A percentile compares a stretch with the other conserved stretches of the same genome.
Evolutionary conservation across 2,329 filamentous ascomycete genomes (phyloP).

Genomic region (Sporothrix brunneoviolacea): DNA sequence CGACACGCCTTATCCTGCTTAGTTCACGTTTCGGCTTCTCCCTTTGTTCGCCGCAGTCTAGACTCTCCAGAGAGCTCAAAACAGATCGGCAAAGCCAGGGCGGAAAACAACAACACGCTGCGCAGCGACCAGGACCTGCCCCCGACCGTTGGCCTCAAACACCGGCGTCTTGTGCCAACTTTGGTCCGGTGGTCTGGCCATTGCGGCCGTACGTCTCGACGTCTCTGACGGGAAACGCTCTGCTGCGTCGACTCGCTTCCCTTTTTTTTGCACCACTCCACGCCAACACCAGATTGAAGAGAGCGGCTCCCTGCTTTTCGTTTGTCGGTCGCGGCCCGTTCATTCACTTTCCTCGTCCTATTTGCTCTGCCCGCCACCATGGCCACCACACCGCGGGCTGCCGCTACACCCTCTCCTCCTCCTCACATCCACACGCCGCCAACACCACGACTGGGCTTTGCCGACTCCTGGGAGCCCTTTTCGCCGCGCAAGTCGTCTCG

Average conservation of each 20-base stretch:
- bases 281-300: no score
- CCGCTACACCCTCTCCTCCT: slow-evolving; percentile 56
- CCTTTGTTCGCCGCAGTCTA: not conserved
- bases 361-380: slow-evolving; percentile 30
- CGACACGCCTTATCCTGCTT: not conserved
- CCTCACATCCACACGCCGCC: slow-evolving; percentile 57
- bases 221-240: not conserved
- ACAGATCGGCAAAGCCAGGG: slow-evolving; percentile 7
- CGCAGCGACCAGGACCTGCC: no score
- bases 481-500: slow-evolving; percentile 63
- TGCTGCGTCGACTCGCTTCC: not conserved
- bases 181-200: no score
- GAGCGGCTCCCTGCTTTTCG: no score
- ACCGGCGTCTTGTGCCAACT: no score
- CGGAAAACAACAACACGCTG: not conserved
- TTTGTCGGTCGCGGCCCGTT: no score
- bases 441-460: slow-evolving; percentile 60
- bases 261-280: no score
- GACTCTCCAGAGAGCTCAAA: not conserved
- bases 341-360: not conserved
- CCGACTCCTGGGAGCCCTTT: slow-evolving; percentile 66
- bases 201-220: no score
- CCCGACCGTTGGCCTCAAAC: no score
- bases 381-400: slow-evolving; percentile 27
- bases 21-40: not conserved